These are phyloP conservation scores for Fusarium zealandicum DNA, from an alignment of 2,329 filamentous ascomycete genomes.

Conservation along the genomic window DNA sequence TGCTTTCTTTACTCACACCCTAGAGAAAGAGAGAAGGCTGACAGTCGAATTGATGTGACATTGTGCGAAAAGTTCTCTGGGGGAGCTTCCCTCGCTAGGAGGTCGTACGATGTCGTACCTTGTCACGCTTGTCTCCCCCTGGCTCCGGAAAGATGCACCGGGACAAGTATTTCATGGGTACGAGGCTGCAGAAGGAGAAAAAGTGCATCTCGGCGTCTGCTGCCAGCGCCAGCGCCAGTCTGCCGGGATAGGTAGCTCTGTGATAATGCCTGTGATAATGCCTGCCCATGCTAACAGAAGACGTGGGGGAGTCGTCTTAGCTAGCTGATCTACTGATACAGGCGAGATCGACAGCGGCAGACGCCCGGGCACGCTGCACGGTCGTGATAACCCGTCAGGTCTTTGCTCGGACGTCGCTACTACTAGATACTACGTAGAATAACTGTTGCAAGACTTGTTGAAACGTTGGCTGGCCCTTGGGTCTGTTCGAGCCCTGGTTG, in stretches of 20 bases:
- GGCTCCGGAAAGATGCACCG: constrained; percentile 4
- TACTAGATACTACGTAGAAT: too few species aligned
- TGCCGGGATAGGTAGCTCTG: too few species aligned
- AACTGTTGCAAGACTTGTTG: not conserved
- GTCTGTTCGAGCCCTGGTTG: too few species aligned
- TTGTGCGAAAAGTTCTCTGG: not conserved
- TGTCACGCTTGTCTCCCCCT: too few species aligned
- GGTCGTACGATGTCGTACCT: not conserved
- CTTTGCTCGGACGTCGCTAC: constrained; percentile 3
- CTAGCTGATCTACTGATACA: constrained; percentile 3
- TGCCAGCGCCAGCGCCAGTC: too few species aligned
- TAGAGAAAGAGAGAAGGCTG: not conserved
- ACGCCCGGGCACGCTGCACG: constrained; percentile 1
- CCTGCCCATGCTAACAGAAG: not conserved
- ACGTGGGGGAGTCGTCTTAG: constrained; percentile 10
- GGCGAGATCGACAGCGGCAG: constrained; percentile 4
- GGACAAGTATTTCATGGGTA: not conserved
- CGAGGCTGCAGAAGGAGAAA: too few species aligned
- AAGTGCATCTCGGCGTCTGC: too few species aligned
- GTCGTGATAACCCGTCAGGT: constrained; percentile 4
- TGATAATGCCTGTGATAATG: too few species aligned
- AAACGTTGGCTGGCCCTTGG: not conserved
- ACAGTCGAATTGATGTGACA: constrained; percentile 2
- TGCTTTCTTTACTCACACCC: not conserved
- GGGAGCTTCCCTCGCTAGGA: not conserved